Conservation (phyloP, 192 early-diverging fungal genomes). For the Rhizophagus prolifer region DNA sequence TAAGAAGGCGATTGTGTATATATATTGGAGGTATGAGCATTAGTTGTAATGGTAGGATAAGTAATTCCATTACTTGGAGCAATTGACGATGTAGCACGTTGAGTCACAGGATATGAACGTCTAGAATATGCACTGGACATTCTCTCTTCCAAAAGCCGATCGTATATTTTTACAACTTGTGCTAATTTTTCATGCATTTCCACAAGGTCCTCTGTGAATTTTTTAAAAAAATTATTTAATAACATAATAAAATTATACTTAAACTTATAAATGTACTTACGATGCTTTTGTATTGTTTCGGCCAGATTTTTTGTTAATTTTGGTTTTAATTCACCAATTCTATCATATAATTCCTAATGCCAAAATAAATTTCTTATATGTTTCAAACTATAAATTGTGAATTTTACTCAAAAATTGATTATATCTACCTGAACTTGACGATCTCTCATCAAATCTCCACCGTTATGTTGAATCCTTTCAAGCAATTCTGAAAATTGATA, state of each 20-base stretch:
- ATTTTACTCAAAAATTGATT: not conserved
- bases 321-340: slow-evolving; percentile 82
- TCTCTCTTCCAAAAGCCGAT: slow-evolving; percentile 80
- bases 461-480: slow-evolving; percentile 73
- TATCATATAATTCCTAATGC: slow-evolving; percentile 66
- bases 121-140: slow-evolving; percentile 42
- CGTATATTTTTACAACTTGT: slow-evolving; percentile 81
- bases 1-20: slow-evolving; percentile 17
- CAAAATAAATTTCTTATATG: slow-evolving; percentile 3
- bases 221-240: slow-evolving; percentile 1
- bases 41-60: slow-evolving; percentile 19
- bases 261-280: slow-evolving; percentile 36
- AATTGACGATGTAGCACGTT: not conserved
- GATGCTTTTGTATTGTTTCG: slow-evolving; percentile 76
- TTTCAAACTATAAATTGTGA: not conserved
- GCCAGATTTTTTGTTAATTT: slow-evolving; percentile 76
- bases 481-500: slow-evolving; percentile 86
- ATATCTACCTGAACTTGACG: slow-evolving; percentile 67
- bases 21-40: not conserved
- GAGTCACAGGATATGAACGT: not conserved
- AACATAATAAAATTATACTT: not conserved
- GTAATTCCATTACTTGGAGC: not conserved
- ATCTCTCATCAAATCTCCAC: slow-evolving; percentile 73
- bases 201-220: slow-evolving; percentile 54
- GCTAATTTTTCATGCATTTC: slow-evolving; percentile 83